A percentile compares a stretch with the other conserved stretches of the same genome.
Conservation (phyloP, 108 stramenopile genomes). For the Cyclotella atomus region DNA sequence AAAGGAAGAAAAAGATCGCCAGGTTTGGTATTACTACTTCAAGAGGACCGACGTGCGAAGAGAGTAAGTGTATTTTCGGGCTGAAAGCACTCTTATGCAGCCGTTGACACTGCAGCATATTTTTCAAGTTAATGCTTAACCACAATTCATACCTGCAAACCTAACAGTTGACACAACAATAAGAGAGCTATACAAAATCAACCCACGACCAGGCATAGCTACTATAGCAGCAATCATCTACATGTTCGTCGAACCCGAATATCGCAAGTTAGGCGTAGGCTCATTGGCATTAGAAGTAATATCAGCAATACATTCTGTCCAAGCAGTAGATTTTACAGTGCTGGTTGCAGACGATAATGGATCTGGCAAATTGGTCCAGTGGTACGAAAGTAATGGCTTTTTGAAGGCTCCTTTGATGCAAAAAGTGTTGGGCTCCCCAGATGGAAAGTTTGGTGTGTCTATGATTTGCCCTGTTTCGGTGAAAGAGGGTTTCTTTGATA, state of each 20-base stretch:
- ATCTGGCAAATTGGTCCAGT: conserved; percentile 64
- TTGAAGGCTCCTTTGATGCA: conserved; percentile 68
- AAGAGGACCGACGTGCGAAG: conserved; percentile 62
- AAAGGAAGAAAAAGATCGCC: conserved; percentile 58
- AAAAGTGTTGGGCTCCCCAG: conserved; percentile 68
- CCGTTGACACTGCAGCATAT: no score
- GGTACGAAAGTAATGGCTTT: conserved; percentile 76
- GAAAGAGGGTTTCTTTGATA: conserved; percentile 38
- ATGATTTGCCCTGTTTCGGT: conserved; percentile 78
- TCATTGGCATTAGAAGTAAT: conserved; percentile 77
- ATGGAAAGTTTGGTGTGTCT: conserved; percentile 60
- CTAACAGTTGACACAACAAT: conserved; percentile 69
- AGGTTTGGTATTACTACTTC: conserved; percentile 79
- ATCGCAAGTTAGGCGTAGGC: conserved; percentile 60
- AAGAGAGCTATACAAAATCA: conserved; percentile 59
- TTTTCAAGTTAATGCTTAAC: not conserved
- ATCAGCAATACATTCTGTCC: conserved; percentile 66
- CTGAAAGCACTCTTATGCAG: not conserved
- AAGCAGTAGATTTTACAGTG: conserved; percentile 73
- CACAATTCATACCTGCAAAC: not conserved
- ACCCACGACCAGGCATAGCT: conserved; percentile 29
- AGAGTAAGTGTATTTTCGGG: conserved; percentile 32
- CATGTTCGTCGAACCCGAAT: conserved; percentile 81
- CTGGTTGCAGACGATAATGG: conserved; percentile 83
- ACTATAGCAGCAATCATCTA: conserved; percentile 78